phyloP scores from a whole-genome alignment of 805 yeast genomes.

The Kazachstania bromeliacearum region DNA sequence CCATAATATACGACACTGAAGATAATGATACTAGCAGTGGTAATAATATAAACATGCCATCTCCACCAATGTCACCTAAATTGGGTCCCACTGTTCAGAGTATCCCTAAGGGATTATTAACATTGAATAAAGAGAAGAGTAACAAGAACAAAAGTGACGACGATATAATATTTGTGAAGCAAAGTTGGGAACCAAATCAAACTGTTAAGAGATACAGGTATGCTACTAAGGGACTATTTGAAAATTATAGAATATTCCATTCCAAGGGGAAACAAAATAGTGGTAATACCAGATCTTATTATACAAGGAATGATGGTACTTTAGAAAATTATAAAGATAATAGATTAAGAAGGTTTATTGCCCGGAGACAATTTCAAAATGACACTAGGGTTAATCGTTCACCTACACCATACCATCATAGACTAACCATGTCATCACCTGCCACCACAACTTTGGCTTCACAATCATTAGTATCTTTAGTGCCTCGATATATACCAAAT shows the following conservation, averaged over 20 bases:
- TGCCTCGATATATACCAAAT: slow-evolving; percentile 34
- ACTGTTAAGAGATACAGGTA: slow-evolving; percentile 13
- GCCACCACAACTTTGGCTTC: slow-evolving; percentile 26
- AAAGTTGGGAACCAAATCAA: slow-evolving; percentile 14
- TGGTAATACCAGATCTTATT: neutral
- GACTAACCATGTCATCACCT: slow-evolving; percentile 20
- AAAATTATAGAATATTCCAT: slow-evolving; percentile 8
- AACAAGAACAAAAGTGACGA: neutral
- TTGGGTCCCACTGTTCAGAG: neutral
- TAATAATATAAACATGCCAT: slow-evolving; percentile 12
- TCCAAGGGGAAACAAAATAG: no score
- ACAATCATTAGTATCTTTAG: slow-evolving; percentile 19
- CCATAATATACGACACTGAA: slow-evolving; percentile 8
- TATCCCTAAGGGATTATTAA: no score
- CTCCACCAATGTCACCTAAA: slow-evolving; percentile 29
- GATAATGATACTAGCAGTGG: neutral
- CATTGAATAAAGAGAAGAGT: neutral
- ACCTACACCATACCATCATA: neutral
- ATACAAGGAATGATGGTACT: neutral
- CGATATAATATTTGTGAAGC: slow-evolving; percentile 5
- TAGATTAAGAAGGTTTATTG: neutral
- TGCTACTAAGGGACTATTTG: slow-evolving; percentile 14
- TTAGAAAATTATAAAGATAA: neutral
- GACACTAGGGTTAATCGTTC: neutral
- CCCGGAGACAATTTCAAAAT: neutral